Percentiles rank a stretch among this genome's conserved stretches.
Evolutionary conservation across 2,329 filamentous ascomycete genomes (phyloP).

Genomic region (Coniosporium uncinatum): DNA sequence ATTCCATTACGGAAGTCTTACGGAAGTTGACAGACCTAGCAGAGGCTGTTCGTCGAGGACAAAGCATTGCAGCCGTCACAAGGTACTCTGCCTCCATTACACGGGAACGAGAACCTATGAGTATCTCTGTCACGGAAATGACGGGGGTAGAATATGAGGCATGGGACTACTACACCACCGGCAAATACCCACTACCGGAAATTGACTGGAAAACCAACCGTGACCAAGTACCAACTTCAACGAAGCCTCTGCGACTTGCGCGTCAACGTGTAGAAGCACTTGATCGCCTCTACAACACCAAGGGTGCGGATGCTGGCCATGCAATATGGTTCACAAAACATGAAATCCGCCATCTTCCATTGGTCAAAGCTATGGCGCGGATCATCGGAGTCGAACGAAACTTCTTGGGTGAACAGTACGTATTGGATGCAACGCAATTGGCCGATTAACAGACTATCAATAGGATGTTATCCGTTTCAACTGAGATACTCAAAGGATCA

Average conservation of each 20-base stretch:
- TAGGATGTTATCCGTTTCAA: neutral
- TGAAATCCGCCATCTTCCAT: constrained; percentile 1
- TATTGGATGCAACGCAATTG: neutral
- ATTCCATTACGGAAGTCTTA: constrained; percentile 3
- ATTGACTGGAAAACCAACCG: constrained; percentile 5
- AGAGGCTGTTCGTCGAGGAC: constrained; percentile 3
- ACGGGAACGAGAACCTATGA: constrained; percentile 1
- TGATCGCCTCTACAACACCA: constrained; percentile 6
- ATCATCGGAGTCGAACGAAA: constrained; percentile 5
- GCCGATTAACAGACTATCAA: neutral
- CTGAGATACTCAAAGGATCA: neutral
- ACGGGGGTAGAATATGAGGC: neutral
- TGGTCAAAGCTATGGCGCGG: constrained; percentile 6
- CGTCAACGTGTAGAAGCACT: constrained; percentile 6
- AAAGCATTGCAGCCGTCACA: constrained; percentile 5
- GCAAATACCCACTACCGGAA: constrained; percentile 5
- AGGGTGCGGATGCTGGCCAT: constrained; percentile 5
- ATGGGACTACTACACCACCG: constrained; percentile 2
- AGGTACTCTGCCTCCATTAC: constrained; percentile 2
- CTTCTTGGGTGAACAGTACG: constrained; percentile 1
- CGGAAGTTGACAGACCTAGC: constrained; percentile 5
- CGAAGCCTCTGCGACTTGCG: constrained; percentile 3
- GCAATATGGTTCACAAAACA: constrained; percentile 5
- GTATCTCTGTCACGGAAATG: constrained; percentile 1
- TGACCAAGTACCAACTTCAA: constrained; percentile 3